Conservation (phyloP, 768 basidiomycete genomes). For the Lactifluus volemus region DNA sequence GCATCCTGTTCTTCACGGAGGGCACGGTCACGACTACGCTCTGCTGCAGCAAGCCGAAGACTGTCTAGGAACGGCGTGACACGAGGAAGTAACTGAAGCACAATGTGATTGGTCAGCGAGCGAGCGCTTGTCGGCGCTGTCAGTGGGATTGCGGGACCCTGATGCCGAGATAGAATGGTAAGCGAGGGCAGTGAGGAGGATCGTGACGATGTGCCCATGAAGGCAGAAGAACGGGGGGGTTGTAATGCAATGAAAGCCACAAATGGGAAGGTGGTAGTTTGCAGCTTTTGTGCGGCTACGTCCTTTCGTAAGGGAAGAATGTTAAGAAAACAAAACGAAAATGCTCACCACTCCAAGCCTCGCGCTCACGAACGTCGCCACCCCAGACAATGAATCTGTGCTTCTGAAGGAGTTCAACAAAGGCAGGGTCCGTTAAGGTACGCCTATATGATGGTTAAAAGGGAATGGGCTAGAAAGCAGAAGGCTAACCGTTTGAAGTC, state of each 20-base stretch:
- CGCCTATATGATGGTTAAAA: slow-evolving; percentile 33
- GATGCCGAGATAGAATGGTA: slow-evolving; percentile 80
- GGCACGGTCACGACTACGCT: slow-evolving; percentile 38
- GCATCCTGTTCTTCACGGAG: slow-evolving; percentile 77
- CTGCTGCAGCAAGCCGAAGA: slow-evolving; percentile 44
- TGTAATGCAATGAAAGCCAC: slow-evolving; percentile 88
- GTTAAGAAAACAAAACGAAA: background rate
- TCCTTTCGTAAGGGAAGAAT: background rate
- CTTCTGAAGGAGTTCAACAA: slow-evolving; percentile 60
- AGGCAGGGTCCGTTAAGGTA: slow-evolving; percentile 64
- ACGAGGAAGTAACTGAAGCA: slow-evolving; percentile 68
- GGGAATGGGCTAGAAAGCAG: background rate
- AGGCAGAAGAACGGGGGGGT: slow-evolving; percentile 42
- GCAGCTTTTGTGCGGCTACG: slow-evolving; percentile 62
- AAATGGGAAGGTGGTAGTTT: slow-evolving; percentile 88
- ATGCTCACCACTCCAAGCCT: slow-evolving; percentile 64
- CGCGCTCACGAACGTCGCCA: slow-evolving; percentile 76
- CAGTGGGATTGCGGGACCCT: slow-evolving; percentile 49
- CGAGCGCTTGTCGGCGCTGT: slow-evolving; percentile 52
- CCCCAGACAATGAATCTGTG: slow-evolving; percentile 86
- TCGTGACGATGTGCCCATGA: slow-evolving; percentile 28
- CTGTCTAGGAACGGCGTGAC: slow-evolving; percentile 66
- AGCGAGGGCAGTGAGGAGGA: slow-evolving; percentile 35
- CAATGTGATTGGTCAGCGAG: slow-evolving; percentile 57
- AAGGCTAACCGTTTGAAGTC: slow-evolving; percentile 71